Conservation (phyloP, 495 filamentous ascomycete species). For the Letharia columbiana region DNA sequence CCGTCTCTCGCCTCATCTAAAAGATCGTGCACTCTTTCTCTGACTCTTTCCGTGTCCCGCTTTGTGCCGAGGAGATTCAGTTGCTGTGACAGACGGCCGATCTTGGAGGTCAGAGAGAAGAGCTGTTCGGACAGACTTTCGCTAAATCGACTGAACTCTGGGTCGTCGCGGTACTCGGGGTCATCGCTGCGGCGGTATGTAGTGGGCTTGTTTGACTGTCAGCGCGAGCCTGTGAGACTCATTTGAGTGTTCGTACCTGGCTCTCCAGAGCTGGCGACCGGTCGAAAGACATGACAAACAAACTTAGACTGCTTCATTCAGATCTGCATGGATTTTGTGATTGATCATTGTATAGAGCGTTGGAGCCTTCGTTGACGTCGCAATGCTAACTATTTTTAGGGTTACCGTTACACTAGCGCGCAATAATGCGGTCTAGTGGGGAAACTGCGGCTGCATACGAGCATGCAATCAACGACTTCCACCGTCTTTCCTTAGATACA, state of each 20-base stretch:
- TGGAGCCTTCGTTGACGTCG: conserved; percentile 10
- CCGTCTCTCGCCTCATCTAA: conserved; percentile 72
- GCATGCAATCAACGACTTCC: too few relatives aligned
- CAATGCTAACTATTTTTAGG: conserved; percentile 6
- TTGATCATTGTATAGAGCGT: not conserved
- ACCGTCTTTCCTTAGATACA: too few relatives aligned
- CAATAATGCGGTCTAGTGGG: too few relatives aligned
- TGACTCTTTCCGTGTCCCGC: conserved; percentile 81
- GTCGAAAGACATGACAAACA: conserved; percentile 18
- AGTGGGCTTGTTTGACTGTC: conserved; percentile 45
- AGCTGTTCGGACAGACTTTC: conserved; percentile 75
- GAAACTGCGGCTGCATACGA: too few relatives aligned
- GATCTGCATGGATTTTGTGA: not conserved
- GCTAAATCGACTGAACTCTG: conserved; percentile 78
- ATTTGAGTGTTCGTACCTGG: conserved; percentile 11
- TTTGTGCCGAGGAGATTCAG: conserved; percentile 79
- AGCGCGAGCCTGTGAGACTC: not conserved
- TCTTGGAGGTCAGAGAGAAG: conserved; percentile 78
- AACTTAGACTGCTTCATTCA: not conserved
- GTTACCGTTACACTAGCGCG: not conserved
- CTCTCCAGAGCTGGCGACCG: conserved; percentile 21
- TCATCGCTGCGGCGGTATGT: conserved; percentile 60
- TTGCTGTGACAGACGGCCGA: conserved; percentile 69
- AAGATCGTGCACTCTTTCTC: conserved; percentile 78
- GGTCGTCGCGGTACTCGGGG: conserved; percentile 71